Evolutionary conservation across 2,329 filamentous ascomycete genomes (phyloP).

Genomic region (Fonsecaea monophora): DNA sequence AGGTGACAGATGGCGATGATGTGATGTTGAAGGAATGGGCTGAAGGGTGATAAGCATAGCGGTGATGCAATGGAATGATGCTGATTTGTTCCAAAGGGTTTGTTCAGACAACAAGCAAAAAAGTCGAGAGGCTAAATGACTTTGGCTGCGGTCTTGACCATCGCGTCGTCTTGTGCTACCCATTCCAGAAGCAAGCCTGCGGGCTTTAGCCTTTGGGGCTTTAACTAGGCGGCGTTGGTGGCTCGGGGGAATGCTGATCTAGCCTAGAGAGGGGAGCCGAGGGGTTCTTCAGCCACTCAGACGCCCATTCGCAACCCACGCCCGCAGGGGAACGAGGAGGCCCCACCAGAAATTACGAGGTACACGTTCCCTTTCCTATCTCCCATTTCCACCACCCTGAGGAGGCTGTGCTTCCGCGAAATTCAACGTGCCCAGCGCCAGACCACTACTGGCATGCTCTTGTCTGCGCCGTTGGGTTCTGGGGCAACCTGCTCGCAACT

Average conservation of each 20-base stretch:
- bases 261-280: not conserved
- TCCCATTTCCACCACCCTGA: not conserved
- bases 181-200: constrained; percentile 7
- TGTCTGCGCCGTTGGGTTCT: not conserved
- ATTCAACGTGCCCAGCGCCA: constrained; percentile 7
- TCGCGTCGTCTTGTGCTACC: not conserved
- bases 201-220: not conserved
- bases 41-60: not conserved
- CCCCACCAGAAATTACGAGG: constrained; percentile 6
- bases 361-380: constrained; percentile 13
- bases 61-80: not conserved
- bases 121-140: not conserved
- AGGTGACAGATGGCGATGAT: not conserved
- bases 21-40: not conserved
- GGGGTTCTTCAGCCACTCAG: constrained; percentile 6
- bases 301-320: not conserved
- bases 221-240: not conserved
- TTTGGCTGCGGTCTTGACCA: not conserved
- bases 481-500: not conserved
- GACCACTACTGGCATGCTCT: not conserved
- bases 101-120: not conserved
- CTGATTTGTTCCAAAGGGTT: not conserved
- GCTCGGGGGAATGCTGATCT: not conserved
- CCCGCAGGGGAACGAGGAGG: not conserved
- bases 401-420: constrained; percentile 16